phyloP scores from a whole-genome alignment of 148 eudicot species.

The Polygonum aviculare region DNA sequence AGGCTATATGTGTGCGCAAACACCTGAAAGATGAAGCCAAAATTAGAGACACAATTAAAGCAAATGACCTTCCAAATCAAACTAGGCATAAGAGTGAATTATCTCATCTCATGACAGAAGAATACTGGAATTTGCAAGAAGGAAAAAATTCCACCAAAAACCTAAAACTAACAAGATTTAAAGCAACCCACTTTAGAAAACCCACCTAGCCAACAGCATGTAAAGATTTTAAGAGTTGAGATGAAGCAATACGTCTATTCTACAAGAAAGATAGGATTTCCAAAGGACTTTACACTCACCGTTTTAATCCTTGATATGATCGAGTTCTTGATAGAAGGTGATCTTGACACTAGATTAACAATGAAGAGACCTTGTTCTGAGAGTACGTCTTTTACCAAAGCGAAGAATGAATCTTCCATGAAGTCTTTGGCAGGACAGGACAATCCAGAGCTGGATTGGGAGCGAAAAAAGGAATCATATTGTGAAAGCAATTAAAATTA shows the following conservation, averaged over 20 bases:
- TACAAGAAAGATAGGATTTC: not conserved
- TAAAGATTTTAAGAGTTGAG: not conserved
- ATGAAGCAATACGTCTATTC: not conserved
- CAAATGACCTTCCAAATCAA: not conserved
- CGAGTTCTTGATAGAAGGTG: slow-evolving; percentile 52
- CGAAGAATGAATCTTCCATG: slow-evolving; percentile 70
- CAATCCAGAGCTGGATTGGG: slow-evolving; percentile 66
- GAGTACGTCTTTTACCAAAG: slow-evolving; percentile 43
- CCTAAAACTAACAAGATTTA: not conserved
- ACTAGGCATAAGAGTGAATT: not conserved
- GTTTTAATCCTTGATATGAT: slow-evolving; percentile 61
- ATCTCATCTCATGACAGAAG: not conserved
- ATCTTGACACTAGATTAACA: slow-evolving; percentile 82
- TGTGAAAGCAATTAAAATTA: not conserved
- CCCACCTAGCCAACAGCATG: not conserved
- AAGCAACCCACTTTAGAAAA: not conserved
- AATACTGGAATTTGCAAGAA: not conserved
- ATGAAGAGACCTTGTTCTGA: slow-evolving; percentile 81
- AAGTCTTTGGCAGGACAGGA: slow-evolving; percentile 89
- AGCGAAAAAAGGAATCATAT: not conserved
- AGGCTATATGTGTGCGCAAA: slow-evolving; percentile 60
- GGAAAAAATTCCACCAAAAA: not conserved
- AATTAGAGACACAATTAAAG: not conserved
- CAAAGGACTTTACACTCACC: slow-evolving; percentile 36
- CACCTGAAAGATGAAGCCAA: slow-evolving; percentile 36